phyloP scores from a whole-genome alignment of 108 stramenopile species.

The Tribonema minus region DNA sequence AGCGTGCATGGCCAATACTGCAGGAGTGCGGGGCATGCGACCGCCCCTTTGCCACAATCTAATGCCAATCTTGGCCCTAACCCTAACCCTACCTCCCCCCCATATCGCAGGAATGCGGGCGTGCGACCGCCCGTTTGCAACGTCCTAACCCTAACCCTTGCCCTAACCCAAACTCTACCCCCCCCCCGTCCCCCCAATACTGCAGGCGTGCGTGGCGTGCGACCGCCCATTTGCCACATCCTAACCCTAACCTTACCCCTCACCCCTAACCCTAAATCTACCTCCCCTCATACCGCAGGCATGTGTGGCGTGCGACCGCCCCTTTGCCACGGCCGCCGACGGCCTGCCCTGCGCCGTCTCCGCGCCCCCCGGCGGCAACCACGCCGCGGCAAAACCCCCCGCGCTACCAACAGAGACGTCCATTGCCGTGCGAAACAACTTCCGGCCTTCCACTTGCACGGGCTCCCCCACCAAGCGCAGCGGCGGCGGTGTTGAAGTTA shows the following conservation, averaged over 20 bases:
- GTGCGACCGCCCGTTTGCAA: background rate
- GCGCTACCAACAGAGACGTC: background rate
- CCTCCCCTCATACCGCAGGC: background rate
- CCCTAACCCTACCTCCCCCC: background rate
- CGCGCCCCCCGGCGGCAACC: background rate
- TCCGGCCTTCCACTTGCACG: conserved; percentile 23
- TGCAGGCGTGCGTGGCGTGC: conserved; percentile 36
- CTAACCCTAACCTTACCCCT: background rate
- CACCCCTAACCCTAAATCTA: background rate
- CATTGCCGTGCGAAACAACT: conserved; percentile 4
- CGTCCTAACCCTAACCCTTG: background rate
- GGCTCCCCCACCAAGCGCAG: background rate
- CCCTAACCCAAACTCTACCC: too few species aligned
- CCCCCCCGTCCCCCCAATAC: background rate
- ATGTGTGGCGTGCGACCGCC: background rate
- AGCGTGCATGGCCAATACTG: background rate
- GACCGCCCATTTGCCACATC: conserved; percentile 16
- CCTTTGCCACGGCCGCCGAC: background rate
- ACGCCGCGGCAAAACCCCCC: background rate
- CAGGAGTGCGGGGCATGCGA: background rate
- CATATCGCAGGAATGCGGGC: background rate
- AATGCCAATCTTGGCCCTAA: background rate
- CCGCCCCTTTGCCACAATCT: background rate
- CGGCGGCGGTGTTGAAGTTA: conserved; percentile 12
- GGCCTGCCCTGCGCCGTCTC: background rate